Percentiles rank a stretch among this genome's conserved stretches.
Conservation (phyloP, 345 rosid genomes). For the Raphanus sativus region DNA sequence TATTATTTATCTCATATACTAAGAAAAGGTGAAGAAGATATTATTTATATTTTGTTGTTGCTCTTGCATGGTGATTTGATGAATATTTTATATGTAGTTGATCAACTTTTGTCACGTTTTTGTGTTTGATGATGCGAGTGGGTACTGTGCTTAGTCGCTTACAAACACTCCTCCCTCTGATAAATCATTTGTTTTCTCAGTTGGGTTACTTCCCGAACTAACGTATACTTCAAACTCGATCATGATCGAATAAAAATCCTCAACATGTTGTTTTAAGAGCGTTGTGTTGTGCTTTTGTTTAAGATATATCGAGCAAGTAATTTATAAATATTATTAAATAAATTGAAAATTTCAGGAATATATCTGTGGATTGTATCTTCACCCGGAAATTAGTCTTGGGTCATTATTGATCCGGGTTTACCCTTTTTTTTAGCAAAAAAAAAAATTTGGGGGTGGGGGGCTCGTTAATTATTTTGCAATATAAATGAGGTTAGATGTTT, state of each 20-base stretch:
- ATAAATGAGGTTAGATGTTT: neutral
- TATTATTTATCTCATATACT: neutral
- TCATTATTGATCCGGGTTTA: too few species aligned
- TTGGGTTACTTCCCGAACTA: neutral
- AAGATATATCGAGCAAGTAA: neutral
- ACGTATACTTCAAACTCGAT: slow-evolving; percentile 1
- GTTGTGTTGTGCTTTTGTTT: neutral
- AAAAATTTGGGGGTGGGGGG: neutral
- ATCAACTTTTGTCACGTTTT: slow-evolving; percentile 25
- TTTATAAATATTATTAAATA: neutral
- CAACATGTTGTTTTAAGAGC: neutral
- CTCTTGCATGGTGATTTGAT: slow-evolving; percentile 29
- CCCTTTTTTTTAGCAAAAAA: too few species aligned
- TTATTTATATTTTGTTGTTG: neutral
- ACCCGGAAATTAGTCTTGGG: too few species aligned
- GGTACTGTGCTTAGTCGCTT: neutral
- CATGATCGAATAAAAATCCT: neutral
- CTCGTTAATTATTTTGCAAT: neutral
- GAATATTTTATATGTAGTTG: slow-evolving; percentile 5
- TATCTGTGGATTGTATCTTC: too few species aligned
- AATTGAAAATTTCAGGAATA: neutral
- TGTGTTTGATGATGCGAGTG: slow-evolving; percentile 13
- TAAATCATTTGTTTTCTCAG: neutral
- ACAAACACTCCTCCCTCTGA: neutral
- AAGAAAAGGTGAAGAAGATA: neutral